These are phyloP conservation scores for Colletotrichum sp. DNA, from an alignment of 2,329 filamentous ascomycete species.

Conservation along the genomic window DNA sequence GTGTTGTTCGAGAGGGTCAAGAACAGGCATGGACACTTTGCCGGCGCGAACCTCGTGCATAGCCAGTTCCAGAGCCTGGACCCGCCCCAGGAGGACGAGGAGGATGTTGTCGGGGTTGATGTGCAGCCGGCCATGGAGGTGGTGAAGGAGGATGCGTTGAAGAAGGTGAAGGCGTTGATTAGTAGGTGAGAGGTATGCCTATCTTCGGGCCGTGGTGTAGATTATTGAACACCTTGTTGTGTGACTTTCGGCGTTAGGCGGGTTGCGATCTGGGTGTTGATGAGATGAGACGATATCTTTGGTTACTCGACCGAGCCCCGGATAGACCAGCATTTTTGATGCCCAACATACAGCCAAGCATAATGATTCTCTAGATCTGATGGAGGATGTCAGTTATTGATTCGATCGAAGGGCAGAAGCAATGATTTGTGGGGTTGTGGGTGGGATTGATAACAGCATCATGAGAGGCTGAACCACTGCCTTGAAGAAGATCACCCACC, in stretches of 20 bases:
- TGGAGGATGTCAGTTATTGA: accelerated
- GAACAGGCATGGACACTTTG: constrained; percentile 72
- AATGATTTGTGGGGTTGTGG: not conserved
- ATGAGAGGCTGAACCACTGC: not conserved
- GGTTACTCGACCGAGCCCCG: not conserved
- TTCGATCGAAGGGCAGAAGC: not conserved
- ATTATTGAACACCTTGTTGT: not conserved
- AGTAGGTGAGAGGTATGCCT: not conserved
- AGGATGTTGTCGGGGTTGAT: constrained; percentile 60
- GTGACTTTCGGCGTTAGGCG: not conserved
- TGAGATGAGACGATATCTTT: not conserved
- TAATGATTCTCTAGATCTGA: not conserved
- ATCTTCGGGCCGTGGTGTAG: not conserved
- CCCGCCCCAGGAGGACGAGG: constrained; percentile 61
- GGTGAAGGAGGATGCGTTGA: constrained; percentile 50
- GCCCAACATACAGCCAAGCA: not conserved
- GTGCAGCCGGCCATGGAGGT: constrained; percentile 46
- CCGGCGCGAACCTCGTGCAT: constrained; percentile 76
- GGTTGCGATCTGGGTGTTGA: not conserved
- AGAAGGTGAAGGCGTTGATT: not conserved
- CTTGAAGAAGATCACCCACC: not conserved
- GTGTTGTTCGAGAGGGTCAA: constrained; percentile 67
- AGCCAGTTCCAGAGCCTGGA: constrained; percentile 75
- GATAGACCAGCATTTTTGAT: not conserved
- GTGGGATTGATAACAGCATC: not conserved